Evolutionary conservation across 257 asterid genomes (phyloP).

Genomic region (Nicotiana tabacum): DNA sequence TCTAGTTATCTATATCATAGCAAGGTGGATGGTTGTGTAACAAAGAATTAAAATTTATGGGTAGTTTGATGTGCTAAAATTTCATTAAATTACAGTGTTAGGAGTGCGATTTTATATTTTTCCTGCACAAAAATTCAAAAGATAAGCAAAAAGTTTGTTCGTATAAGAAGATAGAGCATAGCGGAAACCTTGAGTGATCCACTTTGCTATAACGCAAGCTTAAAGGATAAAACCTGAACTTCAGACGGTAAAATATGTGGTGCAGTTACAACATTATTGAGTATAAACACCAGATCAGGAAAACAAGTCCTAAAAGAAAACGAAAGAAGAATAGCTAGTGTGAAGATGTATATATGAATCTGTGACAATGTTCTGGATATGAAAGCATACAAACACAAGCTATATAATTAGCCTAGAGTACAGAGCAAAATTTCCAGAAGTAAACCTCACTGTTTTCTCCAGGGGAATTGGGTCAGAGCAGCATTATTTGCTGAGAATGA

Average conservation of each 20-base stretch:
- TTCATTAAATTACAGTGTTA: background rate
- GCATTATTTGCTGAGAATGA: background rate
- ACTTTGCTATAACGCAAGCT: background rate
- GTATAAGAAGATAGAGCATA: background rate
- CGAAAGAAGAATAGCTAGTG: background rate
- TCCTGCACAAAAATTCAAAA: background rate
- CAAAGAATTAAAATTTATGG: background rate
- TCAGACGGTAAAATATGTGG: background rate
- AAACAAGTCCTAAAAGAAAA: background rate
- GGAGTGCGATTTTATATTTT: background rate
- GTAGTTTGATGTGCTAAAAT: background rate
- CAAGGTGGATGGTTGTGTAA: background rate
- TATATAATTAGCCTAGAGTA: background rate
- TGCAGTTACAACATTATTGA: background rate
- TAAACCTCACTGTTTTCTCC: background rate
- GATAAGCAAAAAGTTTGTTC: background rate
- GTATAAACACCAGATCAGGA: background rate
- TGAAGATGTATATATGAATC: background rate
- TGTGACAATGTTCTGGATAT: background rate
- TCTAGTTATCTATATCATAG: too few species aligned
- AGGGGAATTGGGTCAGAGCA: background rate
- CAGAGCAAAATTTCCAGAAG: background rate
- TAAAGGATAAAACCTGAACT: background rate
- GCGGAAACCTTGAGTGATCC: background rate
- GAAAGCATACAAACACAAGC: constrained; percentile 2